Evolutionary conservation across 352 stramenopile genomes (phyloP).

Genomic region (Paralagenidium karlingii): DNA sequence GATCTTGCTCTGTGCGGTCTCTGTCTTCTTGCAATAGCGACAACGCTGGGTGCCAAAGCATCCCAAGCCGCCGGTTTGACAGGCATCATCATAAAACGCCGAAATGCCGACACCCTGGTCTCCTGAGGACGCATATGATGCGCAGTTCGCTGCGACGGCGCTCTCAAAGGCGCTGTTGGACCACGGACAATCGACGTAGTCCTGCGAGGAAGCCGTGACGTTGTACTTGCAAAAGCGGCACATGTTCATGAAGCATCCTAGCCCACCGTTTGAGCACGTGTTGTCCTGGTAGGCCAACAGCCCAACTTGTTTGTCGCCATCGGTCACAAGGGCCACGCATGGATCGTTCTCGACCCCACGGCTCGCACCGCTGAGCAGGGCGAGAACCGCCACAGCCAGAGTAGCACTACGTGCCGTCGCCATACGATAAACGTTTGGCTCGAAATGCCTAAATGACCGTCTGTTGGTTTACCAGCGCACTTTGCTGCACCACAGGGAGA

Average conservation of each 20-base stretch:
- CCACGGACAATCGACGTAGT: constrained; percentile 7
- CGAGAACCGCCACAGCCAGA: no score
- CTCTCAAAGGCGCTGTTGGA: no score
- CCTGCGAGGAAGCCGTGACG: constrained; percentile 4
- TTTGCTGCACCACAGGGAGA: no score
- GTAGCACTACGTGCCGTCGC: no score
- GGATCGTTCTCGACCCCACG: background rate
- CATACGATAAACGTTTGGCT: no score
- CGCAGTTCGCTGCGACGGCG: constrained; percentile 9
- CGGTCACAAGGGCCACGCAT: constrained; percentile 3
- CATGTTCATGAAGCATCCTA: constrained; percentile 14
- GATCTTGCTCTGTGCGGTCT: constrained; percentile 9
- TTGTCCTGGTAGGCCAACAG: constrained; percentile 2
- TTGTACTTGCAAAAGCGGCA: constrained; percentile 19
- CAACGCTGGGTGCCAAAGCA: constrained; percentile 15
- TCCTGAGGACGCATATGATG: constrained; percentile 11
- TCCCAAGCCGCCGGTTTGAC: constrained; percentile 13
- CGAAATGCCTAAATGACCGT: no score
- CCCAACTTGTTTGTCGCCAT: constrained; percentile 5
- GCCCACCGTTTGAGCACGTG: constrained; percentile 3
- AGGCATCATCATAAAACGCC: constrained; percentile 8
- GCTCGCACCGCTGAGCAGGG: no score
- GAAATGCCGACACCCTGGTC: constrained; percentile 21
- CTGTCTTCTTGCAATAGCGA: constrained; percentile 22
- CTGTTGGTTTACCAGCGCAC: no score